Conservation (phyloP, 2,329 filamentous ascomycete genomes). For the Hypoxylon sp. region DNA sequence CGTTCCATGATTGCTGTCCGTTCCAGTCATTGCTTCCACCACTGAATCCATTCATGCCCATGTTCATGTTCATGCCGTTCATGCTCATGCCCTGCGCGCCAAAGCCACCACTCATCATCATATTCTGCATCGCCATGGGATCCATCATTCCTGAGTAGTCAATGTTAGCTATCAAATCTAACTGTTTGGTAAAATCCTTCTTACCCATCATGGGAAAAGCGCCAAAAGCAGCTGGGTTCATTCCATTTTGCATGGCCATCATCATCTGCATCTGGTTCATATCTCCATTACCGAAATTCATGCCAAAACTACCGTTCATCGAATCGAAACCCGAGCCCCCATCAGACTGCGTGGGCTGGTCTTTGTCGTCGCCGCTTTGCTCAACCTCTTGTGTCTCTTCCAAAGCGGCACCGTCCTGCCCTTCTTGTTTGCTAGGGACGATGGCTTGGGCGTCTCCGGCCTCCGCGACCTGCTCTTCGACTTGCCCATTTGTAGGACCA, state of each 20-base stretch:
- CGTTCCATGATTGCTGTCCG: slow-evolving; percentile 85
- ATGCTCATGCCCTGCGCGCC: slow-evolving; percentile 81
- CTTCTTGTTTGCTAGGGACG: slow-evolving; percentile 45
- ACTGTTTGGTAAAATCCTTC: slow-evolving; percentile 29
- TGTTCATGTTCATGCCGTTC: slow-evolving; percentile 82
- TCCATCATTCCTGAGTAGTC: slow-evolving; percentile 82
- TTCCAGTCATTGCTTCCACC: slow-evolving; percentile 84
- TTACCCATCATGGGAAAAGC: slow-evolving; percentile 88
- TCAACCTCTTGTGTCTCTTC: slow-evolving; percentile 51
- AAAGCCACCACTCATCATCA: slow-evolving; percentile 85
- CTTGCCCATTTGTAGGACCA: slow-evolving; percentile 24
- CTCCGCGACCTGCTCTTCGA: slow-evolving; percentile 26
- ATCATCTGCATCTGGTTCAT: slow-evolving; percentile 86
- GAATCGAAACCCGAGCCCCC: slow-evolving; percentile 55
- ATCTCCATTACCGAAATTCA: slow-evolving; percentile 75
- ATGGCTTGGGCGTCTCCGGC: slow-evolving; percentile 39
- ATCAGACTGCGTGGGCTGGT: slow-evolving; percentile 51
- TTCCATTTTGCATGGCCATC: slow-evolving; percentile 82
- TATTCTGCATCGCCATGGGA: slow-evolving; percentile 80
- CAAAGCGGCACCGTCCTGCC: slow-evolving; percentile 45
- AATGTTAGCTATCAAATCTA: slow-evolving; percentile 50
- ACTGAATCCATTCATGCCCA: slow-evolving; percentile 80
- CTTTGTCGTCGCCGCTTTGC: slow-evolving; percentile 53
- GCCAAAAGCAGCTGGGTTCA: slow-evolving; percentile 69
- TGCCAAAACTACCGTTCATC: slow-evolving; percentile 67